Evolutionary conservation across 2,329 filamentous ascomycete species (phyloP).

Genomic region (Hypoxylon rubiginosum): DNA sequence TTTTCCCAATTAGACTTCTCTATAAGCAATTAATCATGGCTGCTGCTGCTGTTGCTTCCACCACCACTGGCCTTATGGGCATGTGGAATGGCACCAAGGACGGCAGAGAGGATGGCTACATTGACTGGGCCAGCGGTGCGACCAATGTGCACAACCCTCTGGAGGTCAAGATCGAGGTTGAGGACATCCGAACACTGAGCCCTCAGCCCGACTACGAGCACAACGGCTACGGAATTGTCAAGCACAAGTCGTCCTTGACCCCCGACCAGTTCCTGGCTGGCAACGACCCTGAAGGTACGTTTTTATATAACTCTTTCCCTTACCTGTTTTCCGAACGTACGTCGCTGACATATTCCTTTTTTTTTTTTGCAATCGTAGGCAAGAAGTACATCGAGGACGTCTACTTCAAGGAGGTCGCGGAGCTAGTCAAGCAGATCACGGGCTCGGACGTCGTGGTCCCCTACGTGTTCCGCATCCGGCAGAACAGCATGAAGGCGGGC

Average conservation of each 20-base stretch:
- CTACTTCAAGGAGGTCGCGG: conserved; percentile 48
- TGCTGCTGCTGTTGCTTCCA: conserved; percentile 43
- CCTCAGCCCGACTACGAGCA: conserved; percentile 43
- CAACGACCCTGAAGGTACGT: conserved; percentile 45
- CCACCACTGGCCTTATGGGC: conserved; percentile 47
- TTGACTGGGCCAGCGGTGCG: conserved; percentile 47
- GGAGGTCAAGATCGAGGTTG: conserved; percentile 46
- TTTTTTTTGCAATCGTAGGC: too few relatives aligned
- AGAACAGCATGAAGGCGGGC: conserved; percentile 45
- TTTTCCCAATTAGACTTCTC: conserved; percentile 7
- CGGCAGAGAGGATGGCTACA: conserved; percentile 42
- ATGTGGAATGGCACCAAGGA: conserved; percentile 51
- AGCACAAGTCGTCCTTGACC: conserved; percentile 45
- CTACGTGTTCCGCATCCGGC: conserved; percentile 49
- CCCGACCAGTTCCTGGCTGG: conserved; percentile 47
- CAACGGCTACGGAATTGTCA: conserved; percentile 48
- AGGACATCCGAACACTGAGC: conserved; percentile 45
- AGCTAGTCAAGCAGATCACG: conserved; percentile 47
- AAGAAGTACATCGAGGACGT: conserved; percentile 47
- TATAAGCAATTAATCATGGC: conserved; percentile 40
- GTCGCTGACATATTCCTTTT: conserved; percentile 26
- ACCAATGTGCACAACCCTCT: conserved; percentile 47
- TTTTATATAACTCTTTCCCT: not conserved
- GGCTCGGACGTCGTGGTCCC: conserved; percentile 47
- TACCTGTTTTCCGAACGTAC: not conserved